These are phyloP conservation scores for Pseudomassariella vexata DNA, from an alignment of 2,329 filamentous ascomycete species.

Conservation along the genomic window DNA sequence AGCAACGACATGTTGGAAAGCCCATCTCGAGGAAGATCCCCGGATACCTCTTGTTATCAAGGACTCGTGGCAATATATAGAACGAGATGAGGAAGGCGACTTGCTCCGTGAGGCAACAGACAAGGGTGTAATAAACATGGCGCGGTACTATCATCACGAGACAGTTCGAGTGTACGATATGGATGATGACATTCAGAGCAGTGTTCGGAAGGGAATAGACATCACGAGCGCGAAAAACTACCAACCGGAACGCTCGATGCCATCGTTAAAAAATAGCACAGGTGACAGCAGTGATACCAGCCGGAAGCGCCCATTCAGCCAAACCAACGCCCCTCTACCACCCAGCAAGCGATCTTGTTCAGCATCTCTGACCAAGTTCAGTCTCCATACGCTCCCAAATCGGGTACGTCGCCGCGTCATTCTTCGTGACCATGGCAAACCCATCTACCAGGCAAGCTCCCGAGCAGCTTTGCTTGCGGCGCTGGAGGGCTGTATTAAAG, in stretches of 20 bases:
- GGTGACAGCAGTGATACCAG: no score
- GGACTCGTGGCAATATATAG: constrained; percentile 35
- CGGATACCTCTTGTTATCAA: constrained; percentile 41
- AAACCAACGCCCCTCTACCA: constrained; percentile 14
- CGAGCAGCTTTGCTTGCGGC: constrained; percentile 23
- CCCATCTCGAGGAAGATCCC: no score
- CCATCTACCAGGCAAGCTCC: constrained; percentile 31
- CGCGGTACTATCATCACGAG: no score
- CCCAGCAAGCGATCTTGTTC: constrained; percentile 26
- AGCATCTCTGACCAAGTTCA: no score
- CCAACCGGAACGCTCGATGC: no score
- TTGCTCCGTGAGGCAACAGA: constrained; percentile 29
- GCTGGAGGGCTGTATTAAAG: constrained; percentile 27
- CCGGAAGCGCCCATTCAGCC: no score
- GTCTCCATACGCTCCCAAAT: constrained; percentile 25
- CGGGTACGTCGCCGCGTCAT: constrained; percentile 31
- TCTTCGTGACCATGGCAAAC: constrained; percentile 28
- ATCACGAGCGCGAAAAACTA: no score
- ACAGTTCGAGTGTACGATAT: no score
- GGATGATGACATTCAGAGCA: no score
- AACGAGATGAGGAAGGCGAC: constrained; percentile 35
- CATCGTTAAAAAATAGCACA: no score
- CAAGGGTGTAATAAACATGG: constrained; percentile 24
- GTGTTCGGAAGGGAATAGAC: no score
- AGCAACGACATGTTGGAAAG: no score